Evolutionary conservation across 768 basidiomycete genomes (phyloP).

Genomic region (Lentinula raphanica): DNA sequence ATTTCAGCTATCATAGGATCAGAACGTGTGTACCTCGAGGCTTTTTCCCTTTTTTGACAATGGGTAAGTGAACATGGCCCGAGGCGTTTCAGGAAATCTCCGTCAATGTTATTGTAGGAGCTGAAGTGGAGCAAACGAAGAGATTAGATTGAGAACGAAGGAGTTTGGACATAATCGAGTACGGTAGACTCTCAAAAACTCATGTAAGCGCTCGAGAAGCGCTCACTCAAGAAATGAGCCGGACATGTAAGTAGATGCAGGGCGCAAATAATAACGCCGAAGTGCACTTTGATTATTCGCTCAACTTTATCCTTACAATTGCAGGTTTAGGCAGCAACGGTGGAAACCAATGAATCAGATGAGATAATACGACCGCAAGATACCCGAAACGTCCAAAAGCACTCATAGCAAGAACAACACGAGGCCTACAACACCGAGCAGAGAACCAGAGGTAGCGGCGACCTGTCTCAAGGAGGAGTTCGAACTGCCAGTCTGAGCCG

Average conservation of each 20-base stretch:
- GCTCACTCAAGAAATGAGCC: too few relatives aligned
- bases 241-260: too few relatives aligned
- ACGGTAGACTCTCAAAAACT: neutral
- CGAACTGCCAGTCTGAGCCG: neutral
- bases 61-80: neutral
- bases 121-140: neutral
- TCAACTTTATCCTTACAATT: neutral
- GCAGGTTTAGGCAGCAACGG: too few relatives aligned
- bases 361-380: neutral
- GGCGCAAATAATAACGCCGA: too few relatives aligned
- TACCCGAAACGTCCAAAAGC: neutral
- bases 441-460: neutral
- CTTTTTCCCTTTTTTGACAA: constrained; percentile 13
- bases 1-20: constrained; percentile 29
- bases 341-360: too few relatives aligned
- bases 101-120: neutral
- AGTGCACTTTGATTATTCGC: too few relatives aligned
- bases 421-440: neutral
- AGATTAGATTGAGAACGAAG: neutral
- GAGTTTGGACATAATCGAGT: neutral
- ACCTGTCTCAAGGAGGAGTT: neutral
- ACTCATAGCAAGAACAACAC: neutral
- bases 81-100: neutral
- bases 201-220: too few relatives aligned
- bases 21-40: constrained; percentile 47